phyloP scores from a whole-genome alignment of 352 stramenopile species.

The Pythium brachiatum region DNA sequence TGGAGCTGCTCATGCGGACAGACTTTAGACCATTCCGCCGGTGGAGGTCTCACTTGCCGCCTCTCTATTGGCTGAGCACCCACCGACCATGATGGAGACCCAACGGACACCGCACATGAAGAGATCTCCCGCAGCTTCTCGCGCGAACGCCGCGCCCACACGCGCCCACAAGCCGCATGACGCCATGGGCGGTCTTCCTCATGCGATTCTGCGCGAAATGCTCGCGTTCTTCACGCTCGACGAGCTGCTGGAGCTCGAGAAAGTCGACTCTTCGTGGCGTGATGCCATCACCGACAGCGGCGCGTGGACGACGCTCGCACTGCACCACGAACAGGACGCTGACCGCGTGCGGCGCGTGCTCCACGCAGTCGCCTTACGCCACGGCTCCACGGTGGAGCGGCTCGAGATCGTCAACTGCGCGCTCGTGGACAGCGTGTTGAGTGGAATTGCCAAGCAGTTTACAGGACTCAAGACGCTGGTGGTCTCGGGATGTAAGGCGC shows the following conservation, averaged over 20 bases:
- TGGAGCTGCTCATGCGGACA: background rate
- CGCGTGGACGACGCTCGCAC: conserved; percentile 33
- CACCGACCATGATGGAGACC: no score
- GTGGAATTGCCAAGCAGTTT: conserved; percentile 36
- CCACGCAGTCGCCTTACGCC: conserved; percentile 29
- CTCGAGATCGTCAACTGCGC: conserved; percentile 50
- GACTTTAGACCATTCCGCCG: conserved; percentile 17
- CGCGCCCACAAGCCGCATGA: no score
- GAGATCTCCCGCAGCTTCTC: no score
- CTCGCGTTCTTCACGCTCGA: conserved; percentile 47
- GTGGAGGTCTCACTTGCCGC: conserved; percentile 4
- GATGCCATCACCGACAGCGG: conserved; percentile 25
- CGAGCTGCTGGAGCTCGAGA: conserved; percentile 52
- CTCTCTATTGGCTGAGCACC: conserved; percentile 7
- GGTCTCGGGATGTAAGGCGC: conserved; percentile 53
- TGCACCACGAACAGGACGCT: conserved; percentile 36
- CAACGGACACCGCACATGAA: background rate
- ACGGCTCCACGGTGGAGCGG: conserved; percentile 36
- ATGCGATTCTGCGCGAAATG: conserved; percentile 37
- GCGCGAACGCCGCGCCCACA: no score
- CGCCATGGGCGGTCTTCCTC: conserved; percentile 19
- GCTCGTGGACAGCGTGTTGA: conserved; percentile 32
- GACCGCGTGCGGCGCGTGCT: conserved; percentile 30
- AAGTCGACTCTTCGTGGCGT: conserved; percentile 38
- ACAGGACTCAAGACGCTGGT: conserved; percentile 36